phyloP scores from a whole-genome alignment of 257 asterid genomes.

The Primulina tabacum region DNA sequence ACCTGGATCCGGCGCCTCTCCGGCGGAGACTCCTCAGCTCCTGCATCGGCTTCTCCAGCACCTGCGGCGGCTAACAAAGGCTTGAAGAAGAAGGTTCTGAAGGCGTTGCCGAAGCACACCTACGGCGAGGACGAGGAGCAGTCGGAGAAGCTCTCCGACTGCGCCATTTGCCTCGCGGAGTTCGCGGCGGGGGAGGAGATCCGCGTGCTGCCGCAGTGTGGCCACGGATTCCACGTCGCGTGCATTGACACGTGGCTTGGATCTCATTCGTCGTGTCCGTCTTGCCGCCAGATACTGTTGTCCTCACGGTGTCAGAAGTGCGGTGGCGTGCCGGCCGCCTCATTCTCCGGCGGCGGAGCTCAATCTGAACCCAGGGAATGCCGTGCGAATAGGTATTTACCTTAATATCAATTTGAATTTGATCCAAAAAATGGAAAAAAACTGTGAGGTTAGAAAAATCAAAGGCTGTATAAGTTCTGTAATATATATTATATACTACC shows the following conservation, averaged over 20 bases:
- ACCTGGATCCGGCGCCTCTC: slow-evolving; percentile 41
- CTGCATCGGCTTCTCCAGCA: slow-evolving; percentile 8
- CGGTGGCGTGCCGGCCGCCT: slow-evolving; percentile 28
- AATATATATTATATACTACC: too few species aligned
- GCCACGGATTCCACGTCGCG: slow-evolving; percentile 43
- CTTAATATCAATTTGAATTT: not conserved
- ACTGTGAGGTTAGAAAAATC: not conserved
- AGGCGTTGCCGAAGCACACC: slow-evolving; percentile 44
- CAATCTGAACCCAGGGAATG: slow-evolving; percentile 11
- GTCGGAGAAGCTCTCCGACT: slow-evolving; percentile 31
- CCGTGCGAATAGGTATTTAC: slow-evolving; percentile 13
- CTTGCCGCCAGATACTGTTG: slow-evolving; percentile 42
- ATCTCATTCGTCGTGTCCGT: slow-evolving; percentile 46
- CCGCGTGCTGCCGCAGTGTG: slow-evolving; percentile 48
- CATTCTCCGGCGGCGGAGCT: slow-evolving; percentile 23
- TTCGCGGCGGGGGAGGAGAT: slow-evolving; percentile 42
- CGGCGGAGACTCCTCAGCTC: not conserved
- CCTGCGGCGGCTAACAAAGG: slow-evolving; percentile 36
- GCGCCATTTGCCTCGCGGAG: slow-evolving; percentile 47
- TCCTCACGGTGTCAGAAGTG: slow-evolving; percentile 35
- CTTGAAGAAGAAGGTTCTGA: slow-evolving; percentile 41
- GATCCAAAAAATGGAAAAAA: not conserved
- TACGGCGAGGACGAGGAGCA: slow-evolving; percentile 27
- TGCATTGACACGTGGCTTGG: slow-evolving; percentile 47
- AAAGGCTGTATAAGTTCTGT: not conserved